Conservation (phyloP, 805 yeast species). For the Yamadazyma ubonensis region DNA sequence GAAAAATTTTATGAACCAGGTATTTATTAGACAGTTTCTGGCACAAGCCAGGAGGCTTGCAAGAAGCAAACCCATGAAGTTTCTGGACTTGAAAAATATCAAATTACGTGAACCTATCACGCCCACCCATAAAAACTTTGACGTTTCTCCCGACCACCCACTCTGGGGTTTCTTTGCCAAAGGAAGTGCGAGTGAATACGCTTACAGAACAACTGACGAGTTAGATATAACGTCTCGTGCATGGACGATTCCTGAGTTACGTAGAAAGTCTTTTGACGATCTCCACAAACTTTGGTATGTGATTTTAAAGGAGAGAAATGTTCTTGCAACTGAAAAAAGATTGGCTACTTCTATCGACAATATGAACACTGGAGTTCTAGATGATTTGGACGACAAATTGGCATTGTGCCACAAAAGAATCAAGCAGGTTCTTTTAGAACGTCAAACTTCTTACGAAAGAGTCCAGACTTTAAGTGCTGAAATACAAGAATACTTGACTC, state of each 20-base stretch:
- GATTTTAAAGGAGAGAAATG: constrained; percentile 78
- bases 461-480: constrained; percentile 49
- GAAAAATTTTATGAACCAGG: constrained; percentile 11
- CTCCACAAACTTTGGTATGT: constrained; percentile 90
- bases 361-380: constrained; percentile 33
- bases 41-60: constrained; percentile 33
- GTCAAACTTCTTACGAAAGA: constrained; percentile 68
- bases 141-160: constrained; percentile 83
- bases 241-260: constrained; percentile 85
- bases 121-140: constrained; percentile 73
- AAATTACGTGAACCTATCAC: constrained; percentile 77
- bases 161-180: constrained; percentile 84
- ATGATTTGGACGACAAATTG: constrained; percentile 40
- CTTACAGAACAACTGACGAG: constrained; percentile 58
- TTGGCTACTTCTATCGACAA: constrained; percentile 40
- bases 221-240: constrained; percentile 58
- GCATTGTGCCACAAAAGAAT: constrained; percentile 51
- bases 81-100: constrained; percentile 34
- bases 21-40: constrained; percentile 28
- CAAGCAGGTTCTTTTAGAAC: constrained; percentile 82
- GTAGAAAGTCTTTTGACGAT: constrained; percentile 90
- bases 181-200: constrained; percentile 48
- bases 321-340: constrained; percentile 71
- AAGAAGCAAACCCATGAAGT: constrained; percentile 33
- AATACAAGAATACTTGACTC: constrained; percentile 50